Evolutionary conservation across 495 filamentous ascomycete species (phyloP), one percentile per base, ranked within the genome.

Genomic region (Thermochaetoides thermophila): DNA sequence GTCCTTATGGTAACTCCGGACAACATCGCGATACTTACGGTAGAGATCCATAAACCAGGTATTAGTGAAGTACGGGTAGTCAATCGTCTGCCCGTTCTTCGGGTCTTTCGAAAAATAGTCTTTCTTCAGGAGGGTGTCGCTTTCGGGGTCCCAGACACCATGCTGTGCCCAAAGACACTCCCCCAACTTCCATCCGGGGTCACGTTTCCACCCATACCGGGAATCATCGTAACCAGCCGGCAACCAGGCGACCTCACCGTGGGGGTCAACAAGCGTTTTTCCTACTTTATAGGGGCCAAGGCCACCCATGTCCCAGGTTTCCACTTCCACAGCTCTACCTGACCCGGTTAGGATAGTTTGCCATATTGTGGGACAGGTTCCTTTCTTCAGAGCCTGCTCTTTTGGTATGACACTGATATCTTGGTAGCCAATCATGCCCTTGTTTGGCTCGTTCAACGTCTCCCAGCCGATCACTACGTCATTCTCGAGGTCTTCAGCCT

Each of bases 151-250:
- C 89, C 89, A 97, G 0, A 96, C 74, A 4, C 84, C 86, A 56
- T 96, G 85, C 42, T 96, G 89, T 9, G 91, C 89, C 89, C 89
- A 97, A 18, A 96, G 42, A 50, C 89, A 95, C 55, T 91, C 75
- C 11, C 87, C 91, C 7, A 97, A 56, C 45, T 78, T 89, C 89
- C 89, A 97, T 7, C 61, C 73, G 9, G 80, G 69, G 47, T 89
- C 85, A 42, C 89, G 71, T 43, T 76, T 82, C 76, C 83, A 97
- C 23, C 83, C 85, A 49, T 97, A 97, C 38, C 74, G 69, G 3
- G 71, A 71, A 34, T 96, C 91, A 48, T 94, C 78, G 49, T 85
- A 81, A 26, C 70, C 73, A 10, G 60, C 63, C 11, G 83, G 73
- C 24, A 96, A 57, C 91, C 91, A 97, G 2, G 77, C 82, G 22